Evolutionary conservation across 805 yeast species (phyloP).

Genomic region (Zygosaccharomyces bailii): DNA sequence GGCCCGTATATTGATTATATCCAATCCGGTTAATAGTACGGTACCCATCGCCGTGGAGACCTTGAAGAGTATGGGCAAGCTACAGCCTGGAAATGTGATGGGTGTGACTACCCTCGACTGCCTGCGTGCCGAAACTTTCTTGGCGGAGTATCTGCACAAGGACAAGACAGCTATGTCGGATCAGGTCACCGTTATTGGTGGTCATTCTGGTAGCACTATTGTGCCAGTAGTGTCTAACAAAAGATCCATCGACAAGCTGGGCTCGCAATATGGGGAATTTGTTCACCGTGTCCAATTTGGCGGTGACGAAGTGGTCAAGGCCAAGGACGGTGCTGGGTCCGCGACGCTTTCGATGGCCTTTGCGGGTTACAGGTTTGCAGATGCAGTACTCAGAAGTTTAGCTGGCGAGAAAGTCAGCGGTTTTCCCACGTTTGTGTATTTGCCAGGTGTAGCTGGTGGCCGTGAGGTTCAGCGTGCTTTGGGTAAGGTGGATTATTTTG

Average conservation of each 20-base stretch:
- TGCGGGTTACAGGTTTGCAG: conserved; percentile 75
- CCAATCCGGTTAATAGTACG: conserved; percentile 82
- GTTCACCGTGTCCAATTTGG: conserved; percentile 79
- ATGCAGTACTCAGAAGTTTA: conserved; percentile 51
- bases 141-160: conserved; percentile 34
- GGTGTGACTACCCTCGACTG: conserved; percentile 83
- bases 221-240: conserved; percentile 66
- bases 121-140: conserved; percentile 70
- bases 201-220: conserved; percentile 81
- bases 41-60: conserved; percentile 84
- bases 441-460: conserved; percentile 54
- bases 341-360: conserved; percentile 86
- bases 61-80: conserved; percentile 64
- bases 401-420: conserved; percentile 17
- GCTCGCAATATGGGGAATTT: conserved; percentile 51
- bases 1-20: conserved; percentile 63
- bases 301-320: conserved; percentile 86
- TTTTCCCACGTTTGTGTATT: conserved; percentile 49
- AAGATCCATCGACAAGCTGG: conserved; percentile 44
- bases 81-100: conserved; percentile 71
- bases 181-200: conserved; percentile 74
- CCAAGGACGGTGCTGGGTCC: conserved; percentile 80
- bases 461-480: conserved; percentile 39
- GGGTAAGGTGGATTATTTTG: conserved; percentile 47
- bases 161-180: conserved; percentile 45